Conservation (phyloP, 495 filamentous ascomycete species). For the Letharia columbiana region DNA sequence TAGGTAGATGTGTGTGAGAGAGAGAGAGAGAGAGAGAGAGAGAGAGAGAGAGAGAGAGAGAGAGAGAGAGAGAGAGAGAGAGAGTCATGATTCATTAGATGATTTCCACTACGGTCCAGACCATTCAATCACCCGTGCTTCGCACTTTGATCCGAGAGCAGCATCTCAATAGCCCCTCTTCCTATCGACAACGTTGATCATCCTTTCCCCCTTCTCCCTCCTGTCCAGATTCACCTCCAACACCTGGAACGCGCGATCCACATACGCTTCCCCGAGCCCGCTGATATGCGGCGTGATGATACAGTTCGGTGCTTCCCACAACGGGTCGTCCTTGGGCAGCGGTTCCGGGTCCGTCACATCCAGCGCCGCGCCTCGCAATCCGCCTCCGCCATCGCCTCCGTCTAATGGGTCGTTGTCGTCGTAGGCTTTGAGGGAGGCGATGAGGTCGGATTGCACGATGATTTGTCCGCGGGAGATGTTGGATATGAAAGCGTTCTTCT, state of each 20-base stretch:
- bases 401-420: conserved; percentile 20
- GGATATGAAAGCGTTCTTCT: conserved; percentile 51
- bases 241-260: conserved; percentile 49
- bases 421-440: conserved; percentile 47
- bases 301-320: conserved; percentile 68
- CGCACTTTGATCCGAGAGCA: no score
- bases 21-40: no score
- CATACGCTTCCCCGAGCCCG: conserved; percentile 50
- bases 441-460: conserved; percentile 59
- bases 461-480: conserved; percentile 72
- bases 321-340: conserved; percentile 54
- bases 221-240: conserved; percentile 53
- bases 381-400: conserved; percentile 29
- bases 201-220: conserved; percentile 46
- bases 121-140: no score
- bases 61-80: no score
- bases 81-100: no score
- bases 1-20: no score
- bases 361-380: conserved; percentile 62
- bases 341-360: conserved; percentile 89
- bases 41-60: no score
- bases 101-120: no score
- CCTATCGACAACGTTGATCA: conserved; percentile 61
- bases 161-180: conserved; percentile 48
- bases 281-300: conserved; percentile 76